Evolutionary conservation across 768 basidiomycete species (phyloP), one percentile per base, ranked within the genome.

Genomic region (Tylopilus intermedius): DNA sequence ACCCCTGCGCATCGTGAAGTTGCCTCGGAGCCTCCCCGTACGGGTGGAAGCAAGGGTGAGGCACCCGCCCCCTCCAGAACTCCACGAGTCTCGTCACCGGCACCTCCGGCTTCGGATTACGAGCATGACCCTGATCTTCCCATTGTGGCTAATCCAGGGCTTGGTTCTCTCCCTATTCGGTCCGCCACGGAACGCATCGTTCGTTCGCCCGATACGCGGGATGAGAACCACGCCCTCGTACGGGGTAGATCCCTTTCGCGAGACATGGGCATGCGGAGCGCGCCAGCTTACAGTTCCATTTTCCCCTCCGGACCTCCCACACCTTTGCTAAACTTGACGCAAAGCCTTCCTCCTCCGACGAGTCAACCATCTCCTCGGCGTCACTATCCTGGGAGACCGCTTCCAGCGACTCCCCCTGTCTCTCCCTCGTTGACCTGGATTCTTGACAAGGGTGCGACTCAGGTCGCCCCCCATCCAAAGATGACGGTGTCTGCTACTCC

Each of bases 381-480:
- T 26, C 67, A 69, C 47, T 71, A 71, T 46, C 64, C 67, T 1
- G 67, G 67, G 22, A 65, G 67, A 49, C 67, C 67, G 21, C 63
- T 69, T 35, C 67, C 67, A 9, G 66, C 63, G 50, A 69, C 67
- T 39, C 67, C 67, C 22, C 67, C 67, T 9, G 42, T 63, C 7
- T 69, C 67, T 7, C 67, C 67, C 24, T 69, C 67, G 9, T 47
- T 69, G 54, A 69, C 65, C 5, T 71, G 67, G 67, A 58, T 71
- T 51, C 68, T 69, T 33, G 69, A 70, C 50, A 67, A 67, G 54
- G 62, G 63, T 2, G 24, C 44, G 42, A 49, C 22, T 5, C 63
- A 43, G 0, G 51, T 58, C 8, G 21, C 22, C 5, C 51, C 54
- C 8, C 59, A 56, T 46, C 54, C 58, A 21, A 66, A 66, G 50